phyloP scores from a whole-genome alignment of 371 early-diverging fungal species.

The Mucor plumbeus region DNA sequence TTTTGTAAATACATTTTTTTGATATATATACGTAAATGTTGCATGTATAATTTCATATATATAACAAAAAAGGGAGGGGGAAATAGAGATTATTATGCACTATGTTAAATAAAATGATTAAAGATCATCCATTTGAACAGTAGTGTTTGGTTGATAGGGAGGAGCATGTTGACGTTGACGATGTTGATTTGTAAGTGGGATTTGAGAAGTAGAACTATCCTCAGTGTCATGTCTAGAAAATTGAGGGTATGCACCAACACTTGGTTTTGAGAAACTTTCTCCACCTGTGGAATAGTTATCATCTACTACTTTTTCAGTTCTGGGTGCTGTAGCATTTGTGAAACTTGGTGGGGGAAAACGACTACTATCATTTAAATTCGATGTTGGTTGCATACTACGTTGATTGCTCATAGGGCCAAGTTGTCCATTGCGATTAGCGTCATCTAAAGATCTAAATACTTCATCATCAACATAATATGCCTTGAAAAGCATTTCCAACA shows the following conservation, averaged over 20 bases:
- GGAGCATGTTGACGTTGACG: slow-evolving; percentile 20
- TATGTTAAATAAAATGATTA: no score
- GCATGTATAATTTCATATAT: neutral
- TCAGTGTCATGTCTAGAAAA: slow-evolving; percentile 27
- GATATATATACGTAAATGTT: no score
- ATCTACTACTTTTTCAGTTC: slow-evolving; percentile 22
- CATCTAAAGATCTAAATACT: slow-evolving; percentile 53
- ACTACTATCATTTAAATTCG: slow-evolving; percentile 7
- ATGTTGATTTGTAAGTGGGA: slow-evolving; percentile 21
- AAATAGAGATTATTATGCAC: no score
- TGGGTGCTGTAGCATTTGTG: slow-evolving; percentile 5
- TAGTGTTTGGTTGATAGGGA: slow-evolving; percentile 26
- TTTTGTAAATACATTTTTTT: neutral
- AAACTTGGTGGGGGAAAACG: slow-evolving; percentile 16
- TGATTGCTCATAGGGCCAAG: neutral
- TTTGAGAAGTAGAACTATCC: slow-evolving; percentile 23
- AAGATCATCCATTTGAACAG: slow-evolving; percentile 26
- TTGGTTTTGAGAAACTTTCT: neutral
- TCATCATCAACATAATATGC: slow-evolving; percentile 46
- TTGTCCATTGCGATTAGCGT: slow-evolving; percentile 9
- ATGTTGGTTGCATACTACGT: neutral
- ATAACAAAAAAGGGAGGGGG: neutral
- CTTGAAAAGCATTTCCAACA: slow-evolving; percentile 39
- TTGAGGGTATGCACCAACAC: slow-evolving; percentile 1
- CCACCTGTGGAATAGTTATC: neutral